These are phyloP conservation scores for Apiosordaria backusii DNA, from an alignment of 495 filamentous ascomycete genomes.

Conservation along the genomic window DNA sequence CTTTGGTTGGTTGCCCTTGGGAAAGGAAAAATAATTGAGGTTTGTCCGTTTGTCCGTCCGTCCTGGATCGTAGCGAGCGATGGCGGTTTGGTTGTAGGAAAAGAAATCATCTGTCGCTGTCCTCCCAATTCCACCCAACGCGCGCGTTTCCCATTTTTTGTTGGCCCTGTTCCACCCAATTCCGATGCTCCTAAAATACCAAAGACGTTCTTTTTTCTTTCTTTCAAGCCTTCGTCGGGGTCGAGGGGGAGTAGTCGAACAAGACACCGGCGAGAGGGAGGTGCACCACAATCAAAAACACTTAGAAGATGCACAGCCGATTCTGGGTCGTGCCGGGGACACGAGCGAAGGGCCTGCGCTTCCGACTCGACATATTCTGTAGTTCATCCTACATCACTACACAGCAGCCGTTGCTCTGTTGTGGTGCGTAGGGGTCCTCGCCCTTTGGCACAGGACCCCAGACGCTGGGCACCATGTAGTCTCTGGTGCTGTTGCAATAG, in stretches of 20 bases:
- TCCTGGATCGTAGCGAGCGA: background rate
- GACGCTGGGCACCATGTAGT: slow-evolving; percentile 97
- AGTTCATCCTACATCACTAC: slow-evolving; percentile 69
- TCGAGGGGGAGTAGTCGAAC: background rate
- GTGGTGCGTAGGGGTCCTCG: slow-evolving; percentile 95
- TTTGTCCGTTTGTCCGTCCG: slow-evolving; percentile 2
- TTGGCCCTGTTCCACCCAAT: slow-evolving; percentile 1
- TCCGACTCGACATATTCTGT: slow-evolving; percentile 8
- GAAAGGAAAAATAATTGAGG: background rate
- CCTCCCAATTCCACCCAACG: background rate
- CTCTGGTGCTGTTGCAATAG: slow-evolving; percentile 93
- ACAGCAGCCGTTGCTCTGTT: slow-evolving; percentile 87
- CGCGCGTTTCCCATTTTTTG: background rate
- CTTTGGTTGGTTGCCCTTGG: background rate
- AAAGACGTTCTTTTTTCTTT: slow-evolving; percentile 1
- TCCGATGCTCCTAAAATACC: background rate
- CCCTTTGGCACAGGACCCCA: slow-evolving; percentile 92
- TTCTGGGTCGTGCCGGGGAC: background rate
- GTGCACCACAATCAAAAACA: background rate
- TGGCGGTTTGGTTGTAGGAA: background rate
- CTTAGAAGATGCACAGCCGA: slow-evolving; percentile 10
- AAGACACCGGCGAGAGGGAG: background rate
- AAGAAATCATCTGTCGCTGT: background rate
- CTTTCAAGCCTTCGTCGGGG: background rate
- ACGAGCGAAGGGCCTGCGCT: background rate